Evolutionary conservation across 176 grass and related monocot species (phyloP), one percentile per base, ranked within the genome.

Genomic region (Oryza rufipogon): DNA sequence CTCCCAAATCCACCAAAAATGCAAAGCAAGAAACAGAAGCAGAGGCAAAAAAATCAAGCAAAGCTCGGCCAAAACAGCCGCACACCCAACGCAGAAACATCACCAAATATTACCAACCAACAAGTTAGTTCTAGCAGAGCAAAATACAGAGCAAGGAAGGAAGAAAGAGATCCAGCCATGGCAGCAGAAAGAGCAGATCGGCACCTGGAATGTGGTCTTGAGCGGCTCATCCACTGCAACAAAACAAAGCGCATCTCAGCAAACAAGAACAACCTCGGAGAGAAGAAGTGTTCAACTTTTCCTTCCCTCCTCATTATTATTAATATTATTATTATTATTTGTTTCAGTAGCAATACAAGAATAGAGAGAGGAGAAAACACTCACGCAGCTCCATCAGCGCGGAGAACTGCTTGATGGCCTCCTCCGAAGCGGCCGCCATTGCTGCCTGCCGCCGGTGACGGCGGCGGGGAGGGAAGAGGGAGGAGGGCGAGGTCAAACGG

Each of bases 151-250:
- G 30, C 58, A 70, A 70, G 70, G 52, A 72, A 41, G 39, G 39
- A 8, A 44, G 11, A 36, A 81, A 81, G 48, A 68, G 85, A 92
- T 84, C 76, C 80, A 58, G 12, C 38, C 71, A 60, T 54, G 36
- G 61, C 34, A 48, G 39, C 52, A 47, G 65, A 51, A 41, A 81
- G 73, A 86, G 88, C 84, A 82, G 87, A 76, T 87, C 33, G 79
- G 70, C 66, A 98, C 96, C 96, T 98, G 89, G 83, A 98, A 95
- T 88, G 96, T 89, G 64, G 46, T 83, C 91, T 90, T 98, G 72
- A 93, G 83, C 47, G 93, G 74, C 77, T 90, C 91, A 16, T 95
- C 89, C 87, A 93, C 96, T 98, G 91, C 83, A 83, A 23, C 47
- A n/a, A 58, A 84, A 89, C 1, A 48, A 83, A 80, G 86, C 34